Evolutionary conservation across 179 eudicot species (phyloP), one percentile per base, ranked within the genome.

Genomic region (Beta macrorhiza): DNA sequence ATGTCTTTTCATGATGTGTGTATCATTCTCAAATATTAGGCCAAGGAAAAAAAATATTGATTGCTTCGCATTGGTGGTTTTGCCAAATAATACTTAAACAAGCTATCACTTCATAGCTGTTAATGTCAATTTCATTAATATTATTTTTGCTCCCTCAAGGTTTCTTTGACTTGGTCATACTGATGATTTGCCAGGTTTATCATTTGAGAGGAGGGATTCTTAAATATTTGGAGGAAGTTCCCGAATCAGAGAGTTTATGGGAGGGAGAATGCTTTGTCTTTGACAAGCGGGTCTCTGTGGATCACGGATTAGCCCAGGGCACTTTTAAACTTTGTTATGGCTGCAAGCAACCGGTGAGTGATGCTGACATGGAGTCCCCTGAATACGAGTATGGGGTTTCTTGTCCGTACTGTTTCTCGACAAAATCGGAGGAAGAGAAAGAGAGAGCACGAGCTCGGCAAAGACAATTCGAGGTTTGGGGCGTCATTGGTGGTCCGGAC

Each of bases 201-300:
- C 99, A 96, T 87, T 87, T 96, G 79, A 85, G 83, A 91, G 99
- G 98, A 32, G 99, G 99, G 49, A 94, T 94, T 70, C 87, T 96
- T 76, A 96, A 94, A 74, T 96, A 96, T 81, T 87, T 96, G 32
- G 98, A 94, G 85, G 98, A 96, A 88, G 88, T 94, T 61, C 99
- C 98, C 2, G 84, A 90, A 78, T 76, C 87, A 0, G 90, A 90
- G 84, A 92, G 96, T 89, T 83, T 91, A 0, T 96, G 99, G 99
- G 98, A 94, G 68, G 99, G 98, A 17, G 99, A 96, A 81, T 96
- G 99, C 87, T 96, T 96, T 86, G 98, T 96, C 67, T 96, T 96
- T 77, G 99, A 96, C 86, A 96, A 96, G 81, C 91, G 98, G 45
- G 98, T 96, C 49, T 96, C 99, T 0, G 98, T 96, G n/a, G 94